Base-by-base conservation (phyloP, 1,139 yeast genomes). In the Hemisphaericaspora xylanilytica region DNA sequence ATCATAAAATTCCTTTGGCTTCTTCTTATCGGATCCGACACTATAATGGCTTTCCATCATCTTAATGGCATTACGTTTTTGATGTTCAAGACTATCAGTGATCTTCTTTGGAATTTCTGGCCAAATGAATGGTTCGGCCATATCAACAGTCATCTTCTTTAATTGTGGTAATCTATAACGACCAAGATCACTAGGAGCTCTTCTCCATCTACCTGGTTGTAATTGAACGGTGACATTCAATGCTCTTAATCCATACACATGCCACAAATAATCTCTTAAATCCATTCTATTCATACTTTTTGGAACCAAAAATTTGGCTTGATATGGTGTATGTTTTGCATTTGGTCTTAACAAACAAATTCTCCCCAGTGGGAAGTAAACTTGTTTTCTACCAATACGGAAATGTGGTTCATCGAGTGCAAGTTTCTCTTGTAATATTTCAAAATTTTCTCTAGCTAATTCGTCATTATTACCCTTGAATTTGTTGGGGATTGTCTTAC, bases 251-350 rank as follows among this genome's bases (percentile, higher is more conserved):
- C 95, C 95, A 56, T 90, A 90, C 4, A 90, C 72, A 55, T 89
- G 81, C 78, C 83, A 90, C 49, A 90, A 71, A 57, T 90, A 90
- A 66, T 90, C 97, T 61, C 97, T 76, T 50, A 90, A 73, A 58
- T 89, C 97, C 67, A 89, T 71, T 62, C 88, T 88, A 67, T 90
- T 90, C 73, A 89, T 88, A 44, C 86, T 79, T 56, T 87, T 80
- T 17, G 97, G 97, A 24, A 90, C 97, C 49, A 86, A 78, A 59
- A 90, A 90, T 62, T 88, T 89, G 36, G 97, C 97, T 62, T 89
- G 97, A 64, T 83, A 88, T 37, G 97, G 97, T 1, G 96, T 86
- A 63, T 87, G 95, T 58, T 87, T 87, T 16, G 97, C 96, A 55
- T 85, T 85, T 34, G 96, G 95, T 57, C 95, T 75, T 47, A 90